Conservation (phyloP, 2,329 filamentous ascomycete species). For the Cladosporium sp. region DNA sequence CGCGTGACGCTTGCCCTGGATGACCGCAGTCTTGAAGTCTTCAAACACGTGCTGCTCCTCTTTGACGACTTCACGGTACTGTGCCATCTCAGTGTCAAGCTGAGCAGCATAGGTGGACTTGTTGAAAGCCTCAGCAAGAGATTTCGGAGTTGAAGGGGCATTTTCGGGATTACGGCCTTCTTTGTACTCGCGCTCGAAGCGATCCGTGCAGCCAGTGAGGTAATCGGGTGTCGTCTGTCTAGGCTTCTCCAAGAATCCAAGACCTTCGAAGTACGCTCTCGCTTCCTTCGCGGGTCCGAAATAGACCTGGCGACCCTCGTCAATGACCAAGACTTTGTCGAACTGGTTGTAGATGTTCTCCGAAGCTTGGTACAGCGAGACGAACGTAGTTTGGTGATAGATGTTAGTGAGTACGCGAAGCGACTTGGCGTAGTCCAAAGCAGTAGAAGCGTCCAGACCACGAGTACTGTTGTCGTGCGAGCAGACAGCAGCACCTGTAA, state of each 20-base stretch:
- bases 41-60: conserved; percentile 68
- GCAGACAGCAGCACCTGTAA: conserved; percentile 42
- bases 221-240: conserved; percentile 81
- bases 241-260: conserved; percentile 73
- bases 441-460: conserved; percentile 51
- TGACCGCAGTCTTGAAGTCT: conserved; percentile 74
- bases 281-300: conserved; percentile 70
- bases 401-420: conserved; percentile 70
- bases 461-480: conserved; percentile 51
- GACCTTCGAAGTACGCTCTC: conserved; percentile 70
- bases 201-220: conserved; percentile 77
- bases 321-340: conserved; percentile 82
- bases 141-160: conserved; percentile 67
- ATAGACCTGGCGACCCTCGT: conserved; percentile 72
- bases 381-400: conserved; percentile 80
- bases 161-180: conserved; percentile 64
- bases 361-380: conserved; percentile 82
- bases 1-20: conserved; percentile 75
- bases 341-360: conserved; percentile 78
- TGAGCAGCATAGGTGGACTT: conserved; percentile 59
- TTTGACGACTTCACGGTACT: conserved; percentile 65
- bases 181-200: conserved; percentile 78
- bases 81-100: conserved; percentile 65
- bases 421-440: conserved; percentile 51
- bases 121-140: conserved; percentile 69